Base-by-base conservation (phyloP, 768 basidiomycete genomes). In the Mycena leptocephala region DNA sequence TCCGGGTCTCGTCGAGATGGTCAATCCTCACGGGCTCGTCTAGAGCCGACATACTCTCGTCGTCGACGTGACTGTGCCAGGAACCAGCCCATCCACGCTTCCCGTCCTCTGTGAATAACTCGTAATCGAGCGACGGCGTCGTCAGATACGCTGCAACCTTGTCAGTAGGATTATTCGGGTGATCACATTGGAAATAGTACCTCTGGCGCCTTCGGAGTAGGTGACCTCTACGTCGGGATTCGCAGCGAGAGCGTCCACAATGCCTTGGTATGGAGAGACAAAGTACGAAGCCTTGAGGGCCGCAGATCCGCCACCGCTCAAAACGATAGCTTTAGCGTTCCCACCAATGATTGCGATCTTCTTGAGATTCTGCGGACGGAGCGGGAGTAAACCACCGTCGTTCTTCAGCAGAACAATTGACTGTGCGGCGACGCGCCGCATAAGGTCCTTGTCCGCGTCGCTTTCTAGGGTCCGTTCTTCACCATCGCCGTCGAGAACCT, bases 381-480 rank as follows among this genome's bases (percentile, higher is more conserved):
- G 85, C 2, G 94, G 94, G 14, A 92, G 89, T 30, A 93, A 56
- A 22, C 83, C 82, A 59, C 83, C 81, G 5, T 93, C 88, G 80
- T 96, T 96, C 87, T 94, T 95, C 69, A 96, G 85, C 35, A 96
- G 87, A 26, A 96, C 95, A 74, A 96, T 93, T 0, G 92, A 89
- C 80, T 93, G 90, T 5, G 90, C 89, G 1, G 93, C 95, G n/a
- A 94, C 86, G 64, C 87, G 87, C 55, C 92, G 90, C 89, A 95
- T 90, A 63, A 96, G 88, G 3, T 80, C 84, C 30, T 88, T 92
- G 71, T 94, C 93, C 65, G 91, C 91, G 0, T 90, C 89, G 7
- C 87, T 91, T 77, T 95, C 93, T 5, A 88, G 85, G 0, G 92
- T 93, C 13, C 89, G 87, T 83, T 96, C 95, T 8, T 88, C 59